Evolutionary conservation across 192 early-diverging fungal species (phyloP).

Genomic region (Phlyctochytrium bullatum): DNA sequence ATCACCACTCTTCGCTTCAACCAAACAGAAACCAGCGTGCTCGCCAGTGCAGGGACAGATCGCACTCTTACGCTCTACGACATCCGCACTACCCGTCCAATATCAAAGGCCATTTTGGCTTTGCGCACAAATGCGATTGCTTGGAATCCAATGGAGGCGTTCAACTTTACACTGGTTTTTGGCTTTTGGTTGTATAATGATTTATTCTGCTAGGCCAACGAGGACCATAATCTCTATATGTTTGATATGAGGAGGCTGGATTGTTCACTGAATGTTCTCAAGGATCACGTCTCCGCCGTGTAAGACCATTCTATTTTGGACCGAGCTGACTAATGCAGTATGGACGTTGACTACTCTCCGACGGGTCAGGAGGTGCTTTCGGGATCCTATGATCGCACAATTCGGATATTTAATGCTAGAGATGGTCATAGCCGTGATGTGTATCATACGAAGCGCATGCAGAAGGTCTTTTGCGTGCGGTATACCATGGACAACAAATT

Average conservation of each 20-base stretch:
- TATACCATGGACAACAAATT: constrained; percentile 95
- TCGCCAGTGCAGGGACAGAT: constrained; percentile 93
- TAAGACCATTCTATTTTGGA: constrained; percentile 38
- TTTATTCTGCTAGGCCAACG: constrained; percentile 67
- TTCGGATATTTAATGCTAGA: constrained; percentile 81
- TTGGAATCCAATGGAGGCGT: constrained; percentile 99
- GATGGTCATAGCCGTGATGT: constrained; percentile 85
- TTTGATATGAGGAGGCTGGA: constrained; percentile 98
- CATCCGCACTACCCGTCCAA: constrained; percentile 79
- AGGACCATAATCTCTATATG: constrained; percentile 96
- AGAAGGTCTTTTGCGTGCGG: constrained; percentile 86
- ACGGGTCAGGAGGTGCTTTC: constrained; percentile 95
- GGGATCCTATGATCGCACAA: constrained; percentile 90
- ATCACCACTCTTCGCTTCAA: constrained; percentile 94
- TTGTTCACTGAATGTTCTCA: constrained; percentile 78
- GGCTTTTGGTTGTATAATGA: constrained; percentile 8
- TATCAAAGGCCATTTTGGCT: constrained; percentile 80
- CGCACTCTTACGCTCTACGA: constrained; percentile 94
- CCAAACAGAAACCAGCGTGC: constrained; percentile 89
- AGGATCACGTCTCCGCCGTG: constrained; percentile 98
- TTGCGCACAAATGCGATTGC: constrained; percentile 87
- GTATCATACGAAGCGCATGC: constrained; percentile 99
- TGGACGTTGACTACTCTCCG: constrained; percentile 97
- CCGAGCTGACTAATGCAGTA: constrained; percentile 31
- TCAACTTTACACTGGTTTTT: constrained; percentile 77